Evolutionary conservation across 352 stramenopile species (phyloP).

Genomic region (Lagenidium sp.): DNA sequence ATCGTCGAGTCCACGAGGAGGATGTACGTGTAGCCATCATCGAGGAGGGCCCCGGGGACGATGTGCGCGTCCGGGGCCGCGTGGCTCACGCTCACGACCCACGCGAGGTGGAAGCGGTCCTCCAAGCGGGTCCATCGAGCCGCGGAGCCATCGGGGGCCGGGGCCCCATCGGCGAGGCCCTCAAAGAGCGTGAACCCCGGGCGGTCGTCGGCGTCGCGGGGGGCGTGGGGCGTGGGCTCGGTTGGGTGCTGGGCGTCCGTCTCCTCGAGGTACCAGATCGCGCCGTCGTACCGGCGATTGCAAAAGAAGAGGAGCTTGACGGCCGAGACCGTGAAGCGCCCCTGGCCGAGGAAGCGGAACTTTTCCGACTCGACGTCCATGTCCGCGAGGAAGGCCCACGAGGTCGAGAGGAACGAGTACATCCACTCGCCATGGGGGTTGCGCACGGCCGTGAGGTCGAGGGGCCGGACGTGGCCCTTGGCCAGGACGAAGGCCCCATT

Average conservation of each 20-base stretch:
- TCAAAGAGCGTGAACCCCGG: constrained; percentile 47
- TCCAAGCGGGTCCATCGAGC: constrained; percentile 15
- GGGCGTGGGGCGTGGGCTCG: neutral
- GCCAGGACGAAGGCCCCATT: constrained; percentile 57
- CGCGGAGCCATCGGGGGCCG: constrained; percentile 1
- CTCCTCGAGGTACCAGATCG: constrained; percentile 57
- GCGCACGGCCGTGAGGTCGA: constrained; percentile 58
- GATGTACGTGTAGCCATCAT: constrained; percentile 53
- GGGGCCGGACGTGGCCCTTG: constrained; percentile 48
- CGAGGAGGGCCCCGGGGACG: constrained; percentile 13
- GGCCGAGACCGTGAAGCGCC: constrained; percentile 59
- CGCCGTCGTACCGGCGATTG: constrained; percentile 41
- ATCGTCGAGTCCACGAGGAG: constrained; percentile 34
- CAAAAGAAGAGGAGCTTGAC: constrained; percentile 47
- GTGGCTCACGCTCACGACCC: constrained; percentile 25
- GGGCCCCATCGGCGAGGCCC: constrained; percentile 23
- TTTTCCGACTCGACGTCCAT: constrained; percentile 76
- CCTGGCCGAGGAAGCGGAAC: constrained; percentile 40
- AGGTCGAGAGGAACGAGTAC: constrained; percentile 76
- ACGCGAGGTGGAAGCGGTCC: constrained; percentile 23
- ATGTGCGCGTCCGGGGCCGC: constrained; percentile 18
- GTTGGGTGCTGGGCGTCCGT: constrained; percentile 1
- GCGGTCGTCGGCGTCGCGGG: constrained; percentile 3
- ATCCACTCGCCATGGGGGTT: constrained; percentile 39
- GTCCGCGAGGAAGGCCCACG: constrained; percentile 79